Evolutionary conservation across 495 filamentous ascomycete genomes (phyloP).

Genomic region (Halenospora varia): DNA sequence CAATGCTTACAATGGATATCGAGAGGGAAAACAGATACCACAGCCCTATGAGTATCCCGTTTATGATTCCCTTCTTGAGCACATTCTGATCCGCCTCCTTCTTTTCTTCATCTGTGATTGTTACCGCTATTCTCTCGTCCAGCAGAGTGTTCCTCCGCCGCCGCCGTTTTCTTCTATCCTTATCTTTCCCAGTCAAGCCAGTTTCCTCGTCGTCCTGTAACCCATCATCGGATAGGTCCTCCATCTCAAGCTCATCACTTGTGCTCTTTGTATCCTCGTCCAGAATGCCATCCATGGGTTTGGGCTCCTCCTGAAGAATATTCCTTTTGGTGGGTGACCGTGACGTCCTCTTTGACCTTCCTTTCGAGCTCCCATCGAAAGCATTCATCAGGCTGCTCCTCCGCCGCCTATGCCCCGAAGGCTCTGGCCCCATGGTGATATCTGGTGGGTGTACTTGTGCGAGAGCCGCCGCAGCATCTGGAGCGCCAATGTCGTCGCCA

Average conservation of each 20-base stretch:
- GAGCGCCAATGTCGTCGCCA: conserved; percentile 17
- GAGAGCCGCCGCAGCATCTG: conserved; percentile 19
- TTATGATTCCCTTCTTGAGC: conserved; percentile 61
- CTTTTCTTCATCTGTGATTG: conserved; percentile 57
- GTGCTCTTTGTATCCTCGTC: conserved; percentile 41
- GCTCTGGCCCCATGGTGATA: conserved; percentile 16
- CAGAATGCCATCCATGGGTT: conserved; percentile 24
- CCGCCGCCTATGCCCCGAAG: conserved; percentile 23
- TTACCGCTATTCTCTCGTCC: conserved; percentile 65
- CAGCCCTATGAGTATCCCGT: conserved; percentile 70
- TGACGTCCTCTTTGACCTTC: conserved; percentile 8
- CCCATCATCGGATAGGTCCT: conserved; percentile 54
- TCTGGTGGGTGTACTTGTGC: conserved; percentile 9
- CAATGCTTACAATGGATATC: conserved; percentile 84
- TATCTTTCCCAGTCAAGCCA: conserved; percentile 71
- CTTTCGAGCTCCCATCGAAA: conserved; percentile 1
- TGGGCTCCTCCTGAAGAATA: conserved; percentile 17
- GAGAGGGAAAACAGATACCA: conserved; percentile 96
- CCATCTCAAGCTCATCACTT: conserved; percentile 53
- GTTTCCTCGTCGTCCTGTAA: conserved; percentile 88
- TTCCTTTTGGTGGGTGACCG: conserved; percentile 8
- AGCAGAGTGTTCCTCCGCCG: conserved; percentile 62
- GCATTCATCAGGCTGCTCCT: conserved; percentile 23
- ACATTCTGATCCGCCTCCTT: conserved; percentile 68
- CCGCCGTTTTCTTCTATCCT: conserved; percentile 59